Evolutionary conservation across 805 yeast species (phyloP).

Genomic region (Metschnikowia kunwiensis): DNA sequence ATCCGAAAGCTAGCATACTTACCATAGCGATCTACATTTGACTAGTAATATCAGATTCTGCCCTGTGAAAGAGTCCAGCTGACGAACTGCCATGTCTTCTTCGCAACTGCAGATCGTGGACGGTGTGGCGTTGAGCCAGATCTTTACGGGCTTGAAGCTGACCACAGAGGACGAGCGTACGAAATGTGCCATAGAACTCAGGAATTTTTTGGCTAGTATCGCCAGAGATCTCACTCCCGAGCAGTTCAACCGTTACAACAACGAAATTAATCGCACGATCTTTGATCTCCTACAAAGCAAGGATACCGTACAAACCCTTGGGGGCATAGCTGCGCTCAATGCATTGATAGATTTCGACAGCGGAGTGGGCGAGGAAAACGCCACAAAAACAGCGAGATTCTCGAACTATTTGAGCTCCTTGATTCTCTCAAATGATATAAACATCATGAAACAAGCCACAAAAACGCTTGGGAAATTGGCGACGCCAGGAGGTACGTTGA

Average conservation of each 20-base stretch:
- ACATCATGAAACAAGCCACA: slow-evolving; percentile 84
- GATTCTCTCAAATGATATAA: slow-evolving; percentile 77
- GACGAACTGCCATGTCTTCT: slow-evolving; percentile 17
- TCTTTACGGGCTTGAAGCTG: slow-evolving; percentile 49
- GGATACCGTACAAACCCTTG: slow-evolving; percentile 70
- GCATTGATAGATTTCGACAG: slow-evolving; percentile 81
- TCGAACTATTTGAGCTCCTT: slow-evolving; percentile 84
- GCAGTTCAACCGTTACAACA: slow-evolving; percentile 75
- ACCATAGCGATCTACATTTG: too few relatives aligned
- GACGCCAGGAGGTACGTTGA: slow-evolving; percentile 81
- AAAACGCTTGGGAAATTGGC: slow-evolving; percentile 85
- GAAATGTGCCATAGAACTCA: slow-evolving; percentile 67
- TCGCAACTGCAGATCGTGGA: slow-evolving; percentile 29
- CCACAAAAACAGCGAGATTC: slow-evolving; percentile 83
- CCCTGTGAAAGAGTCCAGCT: too few relatives aligned
- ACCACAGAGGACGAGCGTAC: slow-evolving; percentile 40
- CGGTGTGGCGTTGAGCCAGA: slow-evolving; percentile 50
- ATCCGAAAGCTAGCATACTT: slow-evolving; percentile 1
- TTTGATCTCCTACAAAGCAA: slow-evolving; percentile 79
- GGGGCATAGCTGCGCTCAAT: slow-evolving; percentile 90
- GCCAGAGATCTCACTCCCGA: slow-evolving; percentile 82
- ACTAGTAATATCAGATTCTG: too few relatives aligned
- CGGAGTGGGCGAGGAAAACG: slow-evolving; percentile 70
- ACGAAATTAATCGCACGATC: slow-evolving; percentile 80
- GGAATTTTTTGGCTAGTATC: slow-evolving; percentile 63